Conservation (phyloP, 2,329 filamentous ascomycete genomes). For the Lachnellula subtilissima region DNA sequence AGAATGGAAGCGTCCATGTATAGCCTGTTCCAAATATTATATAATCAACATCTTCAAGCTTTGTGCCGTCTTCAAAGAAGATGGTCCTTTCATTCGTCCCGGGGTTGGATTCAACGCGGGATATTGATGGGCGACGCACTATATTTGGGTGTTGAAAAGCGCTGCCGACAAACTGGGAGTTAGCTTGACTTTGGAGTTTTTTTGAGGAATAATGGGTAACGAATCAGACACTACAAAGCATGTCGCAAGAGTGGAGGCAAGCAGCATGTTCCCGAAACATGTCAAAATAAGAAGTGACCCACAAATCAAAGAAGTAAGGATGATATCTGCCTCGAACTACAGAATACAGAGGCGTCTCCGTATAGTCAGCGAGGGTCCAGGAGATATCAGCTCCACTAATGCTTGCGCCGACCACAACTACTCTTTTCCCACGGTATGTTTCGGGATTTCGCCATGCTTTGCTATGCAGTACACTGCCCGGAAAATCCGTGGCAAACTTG, state of each 20-base stretch:
- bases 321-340: constrained; percentile 48
- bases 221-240: background rate
- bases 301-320: no score
- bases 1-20: constrained; percentile 58
- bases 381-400: constrained; percentile 61
- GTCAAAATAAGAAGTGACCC: constrained; percentile 39
- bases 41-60: constrained; percentile 50
- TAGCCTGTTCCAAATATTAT: constrained; percentile 66
- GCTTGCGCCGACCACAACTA: constrained; percentile 59
- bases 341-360: constrained; percentile 45
- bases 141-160: constrained; percentile 58
- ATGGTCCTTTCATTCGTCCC: constrained; percentile 38
- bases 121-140: constrained; percentile 42
- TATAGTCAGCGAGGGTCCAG: constrained; percentile 44
- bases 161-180: constrained; percentile 49
- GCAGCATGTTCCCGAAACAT: background rate
- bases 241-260: background rate
- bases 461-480: constrained; percentile 57
- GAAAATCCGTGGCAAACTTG: constrained; percentile 51
- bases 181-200: background rate
- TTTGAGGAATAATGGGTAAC: background rate
- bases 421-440: constrained; percentile 47
- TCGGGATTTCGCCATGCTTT: constrained; percentile 67
- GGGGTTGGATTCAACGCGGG: constrained; percentile 35
- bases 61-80: constrained; percentile 51